Percentiles rank a stretch among this genome's conserved stretches.
Evolutionary conservation across 371 early-diverging fungal genomes (phyloP).

Genomic region (Mucor circinelloides): DNA sequence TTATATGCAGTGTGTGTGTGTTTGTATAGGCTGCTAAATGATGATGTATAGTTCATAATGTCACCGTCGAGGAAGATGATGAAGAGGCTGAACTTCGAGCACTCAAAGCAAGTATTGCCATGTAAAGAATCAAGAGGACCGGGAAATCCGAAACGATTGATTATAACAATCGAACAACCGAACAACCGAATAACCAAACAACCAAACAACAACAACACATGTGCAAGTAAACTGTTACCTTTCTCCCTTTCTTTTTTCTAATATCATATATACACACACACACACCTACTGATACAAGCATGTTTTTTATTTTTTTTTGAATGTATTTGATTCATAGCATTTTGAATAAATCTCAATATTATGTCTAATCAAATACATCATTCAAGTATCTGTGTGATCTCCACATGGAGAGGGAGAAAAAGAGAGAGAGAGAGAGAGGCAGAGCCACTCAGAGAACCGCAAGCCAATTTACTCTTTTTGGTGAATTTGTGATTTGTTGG

Average conservation of each 20-base stretch:
- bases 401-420: background rate
- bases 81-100: constrained; percentile 88
- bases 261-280: background rate
- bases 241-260: background rate
- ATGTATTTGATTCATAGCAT: background rate
- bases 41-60: constrained; percentile 15
- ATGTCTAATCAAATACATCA: background rate
- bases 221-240: background rate
- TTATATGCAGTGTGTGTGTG: background rate
- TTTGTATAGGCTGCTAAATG: background rate
- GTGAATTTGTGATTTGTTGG: constrained; percentile 4
- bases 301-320: background rate
- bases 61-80: constrained; percentile 65
- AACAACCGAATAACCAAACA: background rate
- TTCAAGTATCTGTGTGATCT: background rate
- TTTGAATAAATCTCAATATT: background rate
- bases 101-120: constrained; percentile 79
- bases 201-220: background rate
- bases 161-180: background rate
- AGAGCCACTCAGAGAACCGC: background rate
- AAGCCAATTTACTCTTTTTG: background rate
- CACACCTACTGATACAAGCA: background rate
- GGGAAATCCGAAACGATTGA: background rate
- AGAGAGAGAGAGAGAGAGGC: background rate
- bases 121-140: constrained; percentile 4